Evolutionary conservation across 345 rosid species (phyloP).

Genomic region (Erucastrum elatum): DNA sequence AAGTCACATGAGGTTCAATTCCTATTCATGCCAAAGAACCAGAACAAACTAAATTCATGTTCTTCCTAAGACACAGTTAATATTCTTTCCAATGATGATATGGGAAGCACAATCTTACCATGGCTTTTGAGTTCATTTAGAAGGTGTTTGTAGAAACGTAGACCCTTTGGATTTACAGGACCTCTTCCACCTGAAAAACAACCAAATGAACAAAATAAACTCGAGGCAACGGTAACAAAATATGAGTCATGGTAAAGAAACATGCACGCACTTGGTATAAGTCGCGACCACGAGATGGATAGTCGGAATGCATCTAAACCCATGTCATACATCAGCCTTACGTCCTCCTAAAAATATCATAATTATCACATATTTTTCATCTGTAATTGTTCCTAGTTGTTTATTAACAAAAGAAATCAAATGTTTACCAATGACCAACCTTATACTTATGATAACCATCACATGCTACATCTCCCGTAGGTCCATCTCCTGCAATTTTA

Average conservation of each 20-base stretch:
- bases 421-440: constrained; percentile 28
- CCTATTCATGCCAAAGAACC: no score
- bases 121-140: constrained; percentile 47
- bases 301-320: constrained; percentile 65
- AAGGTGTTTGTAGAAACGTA: constrained; percentile 53
- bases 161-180: constrained; percentile 51
- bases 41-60: no score
- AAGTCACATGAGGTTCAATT: no score
- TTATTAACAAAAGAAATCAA: not conserved
- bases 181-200: constrained; percentile 56
- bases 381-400: not conserved
- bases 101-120: constrained; percentile 31
- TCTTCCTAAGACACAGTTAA: not conserved
- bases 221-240: not conserved
- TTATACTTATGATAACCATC: constrained; percentile 63
- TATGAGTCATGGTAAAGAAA: not conserved
- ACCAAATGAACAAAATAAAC: not conserved
- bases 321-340: constrained; percentile 57
- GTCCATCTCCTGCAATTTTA: constrained; percentile 28
- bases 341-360: constrained; percentile 54
- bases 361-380: not conserved
- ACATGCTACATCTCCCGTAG: constrained; percentile 45
- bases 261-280: constrained; percentile 54
- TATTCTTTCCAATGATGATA: not conserved
- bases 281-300: constrained; percentile 81